Base-by-base conservation (phyloP, 805 yeast species). In the Blastobotrys peoriensis region DNA sequence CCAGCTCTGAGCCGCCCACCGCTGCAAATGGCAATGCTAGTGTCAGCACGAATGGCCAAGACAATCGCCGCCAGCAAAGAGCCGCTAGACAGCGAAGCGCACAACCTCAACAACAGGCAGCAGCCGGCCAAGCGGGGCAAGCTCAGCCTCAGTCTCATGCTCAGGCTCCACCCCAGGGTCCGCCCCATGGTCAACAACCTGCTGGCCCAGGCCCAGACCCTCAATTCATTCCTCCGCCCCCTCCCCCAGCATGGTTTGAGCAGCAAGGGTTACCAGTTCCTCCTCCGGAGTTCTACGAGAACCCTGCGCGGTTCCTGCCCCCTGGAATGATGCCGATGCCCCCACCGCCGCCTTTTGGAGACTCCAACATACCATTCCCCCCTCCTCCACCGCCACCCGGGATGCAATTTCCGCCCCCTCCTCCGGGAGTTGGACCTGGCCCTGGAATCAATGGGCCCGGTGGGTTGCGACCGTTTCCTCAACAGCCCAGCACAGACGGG, bases 211-310 rank as follows among this genome's bases (percentile, higher is more conserved):
- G 38, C 13, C n/a, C 28, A 13, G 21, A 27, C 3, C 43, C 43
- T 18, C 43, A 36, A 5, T 22, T 22, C 20, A 41, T 41, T 33
- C 20, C 16, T 35, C 40, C 37, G 4, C 45, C 45, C n/a, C 40
- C 52, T 13, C 54, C 54, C 13, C 55, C 55, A 17, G 53, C 49
- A n/a, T 40, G 48, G 43, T 40, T 43, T 20, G 52, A 44, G 6
- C 47, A 43, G 33, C 35, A 45, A 22, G 52, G 50, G 9, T 33
- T 36, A n/a, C 44, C 49, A 5, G 33, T 40, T 13, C 37, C 34
- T 17, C 50, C 50, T 4, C 53, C 48, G 30, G 43, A 28, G 15
- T 27, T 35, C 10, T 25, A 25, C 13, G 30, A 25, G 13, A 25
- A 25, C 13, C 30, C 30, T 8, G 30, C 10, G 13, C 30, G 30